A percentile compares a stretch with the other conserved stretches of the same genome.
These are phyloP conservation scores for Thelonectria discophora DNA, from an alignment of 2,329 filamentous ascomycete species.

Conservation along the genomic window DNA sequence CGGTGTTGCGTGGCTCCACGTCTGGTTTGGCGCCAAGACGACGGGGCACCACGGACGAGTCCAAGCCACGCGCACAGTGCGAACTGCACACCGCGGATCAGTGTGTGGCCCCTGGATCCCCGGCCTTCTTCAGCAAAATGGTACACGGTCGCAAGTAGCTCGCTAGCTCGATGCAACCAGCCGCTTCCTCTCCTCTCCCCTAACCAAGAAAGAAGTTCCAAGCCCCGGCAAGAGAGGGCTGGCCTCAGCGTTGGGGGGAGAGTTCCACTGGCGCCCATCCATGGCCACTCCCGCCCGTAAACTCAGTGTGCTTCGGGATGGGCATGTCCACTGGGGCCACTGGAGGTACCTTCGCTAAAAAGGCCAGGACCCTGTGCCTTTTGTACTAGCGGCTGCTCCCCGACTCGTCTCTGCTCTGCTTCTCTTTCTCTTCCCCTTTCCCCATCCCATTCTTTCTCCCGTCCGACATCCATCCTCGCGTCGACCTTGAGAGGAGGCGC, in stretches of 20 bases:
- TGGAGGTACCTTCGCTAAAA: conserved; percentile 15
- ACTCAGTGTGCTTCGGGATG: not conserved
- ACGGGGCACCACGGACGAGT: not conserved
- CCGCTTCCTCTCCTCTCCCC: conserved; percentile 6
- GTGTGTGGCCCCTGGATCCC: conserved; percentile 15
- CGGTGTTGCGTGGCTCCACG: not conserved
- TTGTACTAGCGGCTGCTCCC: conserved; percentile 14
- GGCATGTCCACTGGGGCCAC: conserved; percentile 5
- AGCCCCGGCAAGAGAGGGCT: not conserved
- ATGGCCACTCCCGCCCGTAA: conserved; percentile 2
- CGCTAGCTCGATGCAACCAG: conserved; percentile 37
- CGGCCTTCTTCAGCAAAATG: conserved; percentile 9
- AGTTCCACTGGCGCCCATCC: conserved; percentile 13
- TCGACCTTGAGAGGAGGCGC: conserved; percentile 19
- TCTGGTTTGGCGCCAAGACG: not conserved
- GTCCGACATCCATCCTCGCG: conserved; percentile 30
- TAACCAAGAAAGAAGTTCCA: no score
- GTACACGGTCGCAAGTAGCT: conserved; percentile 16
- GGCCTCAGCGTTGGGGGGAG: conserved; percentile 19
- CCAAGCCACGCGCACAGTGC: conserved; percentile 3
- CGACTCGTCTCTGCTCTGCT: conserved; percentile 28
- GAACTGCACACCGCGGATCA: not conserved
- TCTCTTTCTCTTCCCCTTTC: conserved; percentile 40
- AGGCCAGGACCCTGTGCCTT: conserved; percentile 13
- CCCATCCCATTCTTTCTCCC: conserved; percentile 25